These are phyloP conservation scores for Ustilago esculenta DNA, from an alignment of 1,284 basidiomycete genomes.

Conservation along the genomic window DNA sequence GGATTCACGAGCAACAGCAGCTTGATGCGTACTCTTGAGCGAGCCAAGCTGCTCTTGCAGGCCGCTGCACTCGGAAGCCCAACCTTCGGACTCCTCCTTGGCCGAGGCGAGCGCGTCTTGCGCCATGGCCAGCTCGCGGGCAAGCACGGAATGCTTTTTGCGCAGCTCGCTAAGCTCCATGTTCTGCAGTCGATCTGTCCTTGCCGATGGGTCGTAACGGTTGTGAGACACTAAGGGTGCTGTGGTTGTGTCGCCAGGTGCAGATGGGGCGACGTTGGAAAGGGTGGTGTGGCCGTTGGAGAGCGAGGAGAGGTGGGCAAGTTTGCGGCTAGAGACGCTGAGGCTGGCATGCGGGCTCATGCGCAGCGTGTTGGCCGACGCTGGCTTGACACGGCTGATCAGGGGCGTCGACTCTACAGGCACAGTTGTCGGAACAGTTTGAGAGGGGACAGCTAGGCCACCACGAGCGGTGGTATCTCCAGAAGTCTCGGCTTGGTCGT, in stretches of 20 bases:
- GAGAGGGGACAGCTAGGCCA: neutral
- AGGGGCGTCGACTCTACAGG: constrained; percentile 41
- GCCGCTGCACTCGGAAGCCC: constrained; percentile 44
- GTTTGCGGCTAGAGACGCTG: constrained; percentile 39
- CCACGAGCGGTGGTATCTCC: constrained; percentile 44
- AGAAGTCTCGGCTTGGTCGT: constrained; percentile 15
- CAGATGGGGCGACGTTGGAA: neutral
- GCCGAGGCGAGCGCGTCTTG: constrained; percentile 37
- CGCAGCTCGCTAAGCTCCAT: constrained; percentile 42
- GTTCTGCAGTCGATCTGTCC: constrained; percentile 35
- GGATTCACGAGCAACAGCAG: constrained; percentile 19
- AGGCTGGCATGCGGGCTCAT: constrained; percentile 47
- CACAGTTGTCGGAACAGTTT: neutral
- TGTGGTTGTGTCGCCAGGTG: constrained; percentile 10
- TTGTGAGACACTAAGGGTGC: constrained; percentile 15
- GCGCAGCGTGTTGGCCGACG: constrained; percentile 16
- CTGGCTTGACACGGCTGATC: constrained; percentile 26
- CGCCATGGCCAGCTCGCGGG: constrained; percentile 15
- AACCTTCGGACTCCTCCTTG: constrained; percentile 46
- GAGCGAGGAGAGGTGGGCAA: constrained; percentile 33
- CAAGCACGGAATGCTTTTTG: constrained; percentile 23
- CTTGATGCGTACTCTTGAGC: constrained; percentile 14
- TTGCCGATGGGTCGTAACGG: constrained; percentile 33
- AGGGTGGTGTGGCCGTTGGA: constrained; percentile 21
- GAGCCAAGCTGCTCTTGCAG: constrained; percentile 32